These are phyloP conservation scores for Luzula sylvatica DNA, from an alignment of 176 grass and related monocot species.

Conservation along the genomic window DNA sequence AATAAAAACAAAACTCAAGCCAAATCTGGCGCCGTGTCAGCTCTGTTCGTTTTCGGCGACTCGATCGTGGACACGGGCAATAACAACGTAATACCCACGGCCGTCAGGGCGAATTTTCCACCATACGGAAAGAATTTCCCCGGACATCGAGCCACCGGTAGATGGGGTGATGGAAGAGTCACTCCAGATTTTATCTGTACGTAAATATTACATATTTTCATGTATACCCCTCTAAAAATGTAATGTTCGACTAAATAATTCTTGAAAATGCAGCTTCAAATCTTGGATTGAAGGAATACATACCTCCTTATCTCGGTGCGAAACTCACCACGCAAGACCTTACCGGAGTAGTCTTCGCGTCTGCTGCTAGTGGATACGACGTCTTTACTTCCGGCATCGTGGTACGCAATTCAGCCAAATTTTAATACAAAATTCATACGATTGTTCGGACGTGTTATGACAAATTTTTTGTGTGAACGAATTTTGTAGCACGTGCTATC, in stretches of 20 bases:
- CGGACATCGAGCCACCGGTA: slow-evolving; percentile 37
- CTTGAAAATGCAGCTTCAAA: slow-evolving; percentile 24
- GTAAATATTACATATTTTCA: not conserved
- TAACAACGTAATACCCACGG: slow-evolving; percentile 42
- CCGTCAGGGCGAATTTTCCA: slow-evolving; percentile 31
- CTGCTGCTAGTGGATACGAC: slow-evolving; percentile 42
- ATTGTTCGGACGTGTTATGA: too few relatives aligned
- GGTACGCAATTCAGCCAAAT: not conserved
- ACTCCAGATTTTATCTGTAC: slow-evolving; percentile 43
- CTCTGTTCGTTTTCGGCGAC: slow-evolving; percentile 43
- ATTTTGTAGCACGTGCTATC: slow-evolving; percentile 30
- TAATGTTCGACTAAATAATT: not conserved
- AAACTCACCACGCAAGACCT: slow-evolving; percentile 28
- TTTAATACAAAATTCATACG: not conserved
- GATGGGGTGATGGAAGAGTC: slow-evolving; percentile 52
- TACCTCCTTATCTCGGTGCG: slow-evolving; percentile 40
- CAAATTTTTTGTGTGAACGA: not conserved
- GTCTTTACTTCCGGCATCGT: slow-evolving; percentile 19
- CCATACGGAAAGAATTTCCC: slow-evolving; percentile 52
- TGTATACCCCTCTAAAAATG: not conserved
- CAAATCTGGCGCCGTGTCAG: slow-evolving; percentile 29
- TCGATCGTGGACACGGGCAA: slow-evolving; percentile 61
- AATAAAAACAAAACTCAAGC: not conserved
- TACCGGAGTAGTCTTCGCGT: slow-evolving; percentile 63
- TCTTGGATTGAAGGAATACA: slow-evolving; percentile 42